Evolutionary conservation across 495 filamentous ascomycete genomes (phyloP).

Genomic region (Xylaria scruposa): DNA sequence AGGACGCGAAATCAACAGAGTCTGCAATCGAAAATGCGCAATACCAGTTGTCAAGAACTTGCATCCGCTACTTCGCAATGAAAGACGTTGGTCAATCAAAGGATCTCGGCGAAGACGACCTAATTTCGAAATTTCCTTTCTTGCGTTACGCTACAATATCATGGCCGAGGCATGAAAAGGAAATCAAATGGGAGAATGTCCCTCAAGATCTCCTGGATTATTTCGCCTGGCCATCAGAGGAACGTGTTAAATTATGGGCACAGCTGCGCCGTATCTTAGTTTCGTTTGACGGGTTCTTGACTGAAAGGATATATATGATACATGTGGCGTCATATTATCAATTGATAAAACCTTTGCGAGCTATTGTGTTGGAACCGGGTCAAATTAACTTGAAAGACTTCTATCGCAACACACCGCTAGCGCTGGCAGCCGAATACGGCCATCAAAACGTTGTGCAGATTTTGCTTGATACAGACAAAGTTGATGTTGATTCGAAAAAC

Average conservation of each 20-base stretch:
- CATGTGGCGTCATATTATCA: not conserved
- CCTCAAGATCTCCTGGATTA: slow-evolving; percentile 10
- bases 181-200: too few relatives aligned
- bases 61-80: slow-evolving; percentile 35
- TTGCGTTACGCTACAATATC: not conserved
- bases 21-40: slow-evolving; percentile 30
- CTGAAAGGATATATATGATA: too few relatives aligned
- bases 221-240: slow-evolving; percentile 1
- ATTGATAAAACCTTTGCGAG: not conserved
- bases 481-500: not conserved
- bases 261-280: not conserved
- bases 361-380: not conserved
- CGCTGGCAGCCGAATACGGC: not conserved
- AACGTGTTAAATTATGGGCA: not conserved
- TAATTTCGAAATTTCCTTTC: not conserved
- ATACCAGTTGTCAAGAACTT: slow-evolving; percentile 31
- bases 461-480: not conserved
- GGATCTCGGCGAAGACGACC: rapidly evolving
- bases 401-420: too few relatives aligned
- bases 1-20: not conserved
- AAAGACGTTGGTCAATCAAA: slow-evolving; percentile 22
- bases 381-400: too few relatives aligned
- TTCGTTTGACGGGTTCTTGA: too few relatives aligned
- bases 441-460: not conserved
- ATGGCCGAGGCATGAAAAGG: not conserved